Conservation (phyloP, 2,329 filamentous ascomycete genomes). For the Aspergillus sp. region DNA sequence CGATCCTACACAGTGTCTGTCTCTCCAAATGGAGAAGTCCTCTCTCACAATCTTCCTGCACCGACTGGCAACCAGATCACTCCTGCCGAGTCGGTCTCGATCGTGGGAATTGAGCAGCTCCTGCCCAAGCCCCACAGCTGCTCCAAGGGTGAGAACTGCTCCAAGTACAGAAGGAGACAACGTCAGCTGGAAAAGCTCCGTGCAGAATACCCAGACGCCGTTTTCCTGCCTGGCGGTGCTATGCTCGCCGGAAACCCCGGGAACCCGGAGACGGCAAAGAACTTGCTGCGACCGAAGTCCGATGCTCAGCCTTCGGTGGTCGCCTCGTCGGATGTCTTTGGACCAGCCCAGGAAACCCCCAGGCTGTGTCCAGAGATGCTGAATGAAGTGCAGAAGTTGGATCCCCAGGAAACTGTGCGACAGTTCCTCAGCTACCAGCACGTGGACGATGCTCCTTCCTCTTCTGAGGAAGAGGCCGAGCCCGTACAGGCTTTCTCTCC, state of each 20-base stretch:
- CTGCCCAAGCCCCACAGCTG: constrained; percentile 85
- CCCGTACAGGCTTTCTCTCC: constrained; percentile 6
- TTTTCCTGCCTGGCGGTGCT: constrained; percentile 47
- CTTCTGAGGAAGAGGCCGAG: neutral
- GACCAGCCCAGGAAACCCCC: constrained; percentile 62
- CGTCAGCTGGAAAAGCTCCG: constrained; percentile 69
- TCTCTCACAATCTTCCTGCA: constrained; percentile 13
- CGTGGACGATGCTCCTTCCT: constrained; percentile 12
- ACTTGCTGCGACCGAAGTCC: constrained; percentile 62
- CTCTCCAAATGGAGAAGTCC: constrained; percentile 5
- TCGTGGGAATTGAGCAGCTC: constrained; percentile 86
- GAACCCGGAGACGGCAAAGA: constrained; percentile 62
- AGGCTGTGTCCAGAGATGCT: constrained; percentile 68
- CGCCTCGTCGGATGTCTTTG: constrained; percentile 83
- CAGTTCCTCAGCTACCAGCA: constrained; percentile 85
- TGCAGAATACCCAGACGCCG: constrained; percentile 68
- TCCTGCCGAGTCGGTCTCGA: constrained; percentile 79
- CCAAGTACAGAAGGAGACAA: constrained; percentile 75
- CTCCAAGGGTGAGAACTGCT: constrained; percentile 79
- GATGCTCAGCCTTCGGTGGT: constrained; percentile 76
- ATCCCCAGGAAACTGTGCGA: constrained; percentile 85
- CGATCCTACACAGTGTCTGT: constrained; percentile 20
- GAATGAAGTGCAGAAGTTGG: constrained; percentile 62
- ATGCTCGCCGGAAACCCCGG: constrained; percentile 69
- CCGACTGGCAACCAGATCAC: constrained; percentile 53